Evolutionary conservation across 495 filamentous ascomycete genomes (phyloP), one percentile per base, ranked within the genome.

Genomic region (Aspergillus cavernicola): DNA sequence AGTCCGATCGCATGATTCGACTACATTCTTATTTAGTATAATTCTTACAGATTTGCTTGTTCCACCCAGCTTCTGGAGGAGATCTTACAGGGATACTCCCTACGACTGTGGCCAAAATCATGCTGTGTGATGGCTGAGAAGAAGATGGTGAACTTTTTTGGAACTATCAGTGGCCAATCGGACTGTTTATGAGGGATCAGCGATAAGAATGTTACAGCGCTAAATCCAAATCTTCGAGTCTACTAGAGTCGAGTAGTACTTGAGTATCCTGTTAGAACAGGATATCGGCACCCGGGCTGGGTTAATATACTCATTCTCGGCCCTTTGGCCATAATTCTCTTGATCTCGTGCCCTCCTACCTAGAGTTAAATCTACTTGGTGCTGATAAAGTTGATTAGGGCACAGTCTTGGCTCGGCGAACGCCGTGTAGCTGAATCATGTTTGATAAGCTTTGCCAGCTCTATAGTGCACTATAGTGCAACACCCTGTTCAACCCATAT

Each of bases 131-230:
- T n/a, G n/a, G n/a, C n/a, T n/a, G 26, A 29, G 26, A 29, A 29
- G 11, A 11, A 11, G 11, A 33, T 18, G 20, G 13, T 43, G 20
- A 18, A 20, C 47, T 43, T 37, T 49, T 49, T 42, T 42, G 23
- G 23, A 24, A n/a, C 32, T 46, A 35, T 47, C 44, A 47, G 19
- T 31, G 50, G 32, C 50, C 50, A 44, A 53, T 44, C 19, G 20
- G 20, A 26, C 5, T 11, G 13, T 15, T 38, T 24, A 8, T 33
- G 36, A 29, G 29, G 29, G 55, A 44, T 39, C 48, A 35, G 32
- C 47, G 57, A 59, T 59, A 59, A 59, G 52, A 59, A 35, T 44
- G 52, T 59, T 59, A 44, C 52, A 59, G 20, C 56, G 41, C 56
- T 58, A 58, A 57, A n/a, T n/a, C n/a, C n/a, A n/a, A n/a, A n/a